Evolutionary conservation across 371 early-diverging fungal genomes (phyloP).

Genomic region (Mucor sp.): DNA sequence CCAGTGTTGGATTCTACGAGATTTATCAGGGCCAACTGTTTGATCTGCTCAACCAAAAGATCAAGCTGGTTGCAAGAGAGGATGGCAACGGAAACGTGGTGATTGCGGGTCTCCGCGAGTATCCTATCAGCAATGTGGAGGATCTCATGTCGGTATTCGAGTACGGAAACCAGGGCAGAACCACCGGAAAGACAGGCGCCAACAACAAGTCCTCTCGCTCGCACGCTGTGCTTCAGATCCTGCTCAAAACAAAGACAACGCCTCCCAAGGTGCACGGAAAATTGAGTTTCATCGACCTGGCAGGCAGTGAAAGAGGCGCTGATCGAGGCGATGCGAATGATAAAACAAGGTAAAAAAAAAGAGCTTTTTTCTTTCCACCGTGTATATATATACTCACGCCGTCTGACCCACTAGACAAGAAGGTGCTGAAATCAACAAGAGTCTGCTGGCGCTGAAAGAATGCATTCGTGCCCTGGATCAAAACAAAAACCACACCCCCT

Average conservation of each 20-base stretch:
- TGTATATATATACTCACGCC: constrained; percentile 94
- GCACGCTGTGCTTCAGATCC: constrained; percentile 95
- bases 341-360: constrained; percentile 86
- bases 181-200: constrained; percentile 92
- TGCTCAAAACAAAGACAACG: constrained; percentile 63
- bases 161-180: constrained; percentile 83
- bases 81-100: constrained; percentile 95
- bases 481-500: constrained; percentile 93
- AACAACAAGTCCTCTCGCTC: constrained; percentile 97
- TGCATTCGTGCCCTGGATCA: constrained; percentile 97
- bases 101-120: constrained; percentile 84
- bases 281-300: constrained; percentile 97
- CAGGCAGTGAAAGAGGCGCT: constrained; percentile 99
- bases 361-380: too few relatives aligned
- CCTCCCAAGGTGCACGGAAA: constrained; percentile 72
- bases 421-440: constrained; percentile 99
- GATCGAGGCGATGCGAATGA: constrained; percentile 93
- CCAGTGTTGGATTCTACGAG: constrained; percentile 93
- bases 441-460: constrained; percentile 95
- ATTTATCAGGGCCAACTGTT: constrained; percentile 97
- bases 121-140: constrained; percentile 74
- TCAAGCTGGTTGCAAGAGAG: constrained; percentile 89
- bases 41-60: constrained; percentile 89
- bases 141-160: constrained; percentile 90
- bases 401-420: constrained; percentile 49